Base-by-base conservation (phyloP, 306 rosid genomes). In the Trichosanthes truncata region DNA sequence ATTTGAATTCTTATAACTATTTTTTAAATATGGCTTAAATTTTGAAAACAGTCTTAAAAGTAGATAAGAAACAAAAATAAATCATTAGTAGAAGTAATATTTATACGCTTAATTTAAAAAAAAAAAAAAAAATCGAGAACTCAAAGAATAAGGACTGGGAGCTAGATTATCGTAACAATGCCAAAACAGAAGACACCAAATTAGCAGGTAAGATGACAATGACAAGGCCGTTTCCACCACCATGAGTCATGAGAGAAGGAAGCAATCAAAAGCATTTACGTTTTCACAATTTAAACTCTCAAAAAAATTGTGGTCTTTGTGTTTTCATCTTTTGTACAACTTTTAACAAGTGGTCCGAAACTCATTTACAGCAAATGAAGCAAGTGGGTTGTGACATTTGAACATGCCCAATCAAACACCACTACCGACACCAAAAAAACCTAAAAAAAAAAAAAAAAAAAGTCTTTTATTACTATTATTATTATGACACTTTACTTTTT, bases 351-450 rank as follows among this genome's bases (percentile, higher is more conserved):
- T 48, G 78, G 78, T 74, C 61, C 25, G 61, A 29, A 25, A 49
- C 78, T 52, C 78, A 74, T 74, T 48, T 74, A 74, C 78, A 74
- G 7, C 40, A 45, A 72, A 72, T 45, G 36, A 71, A 41, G 43
- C 78, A 73, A 73, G 21, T 73, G 78, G 78, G 38, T n/a, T n/a
- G n/a, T 26, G 43, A 29, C 78, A 29, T 17, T 29, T 49, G 38
- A 49, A 25, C 55, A 31, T 29, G 14, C 78, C 43, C 29, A 29
- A 48, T 74, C 78, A 49, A 74, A 74, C 78, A 74, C 4, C 78
- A 74, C 78, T 45, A 45, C 36, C 76, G 48, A 66, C 73, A 38
- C 3, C 20, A 1, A 7, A 40, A 6, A 7, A 40, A 52, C 18
- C 0, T 2, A 51, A 15, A 15, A 51, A 51, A 33, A 15, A 63